These are phyloP conservation scores for Rosa hybrid DNA, from an alignment of 331 rosid species.

Conservation along the genomic window DNA sequence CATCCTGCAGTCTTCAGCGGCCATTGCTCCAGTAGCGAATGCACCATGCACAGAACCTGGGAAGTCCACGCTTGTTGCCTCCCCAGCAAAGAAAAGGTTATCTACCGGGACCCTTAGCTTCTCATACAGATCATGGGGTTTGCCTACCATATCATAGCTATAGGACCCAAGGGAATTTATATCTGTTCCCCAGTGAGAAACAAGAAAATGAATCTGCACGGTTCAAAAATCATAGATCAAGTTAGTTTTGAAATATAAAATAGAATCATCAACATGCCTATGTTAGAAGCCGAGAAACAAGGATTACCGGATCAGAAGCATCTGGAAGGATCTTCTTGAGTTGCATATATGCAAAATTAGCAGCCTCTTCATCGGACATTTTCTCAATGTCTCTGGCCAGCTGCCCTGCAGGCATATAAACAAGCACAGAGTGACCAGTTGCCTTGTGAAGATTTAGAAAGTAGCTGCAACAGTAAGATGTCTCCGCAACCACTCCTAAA, in stretches of 20 bases:
- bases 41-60: conserved; percentile 99
- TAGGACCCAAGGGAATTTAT: conserved; percentile 82
- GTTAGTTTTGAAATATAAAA: background rate
- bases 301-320: conserved; percentile 80
- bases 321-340: conserved; percentile 91
- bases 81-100: conserved; percentile 95
- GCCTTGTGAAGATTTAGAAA: conserved; percentile 99
- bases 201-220: conserved; percentile 82
- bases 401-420: conserved; percentile 99
- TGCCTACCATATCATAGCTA: conserved; percentile 85
- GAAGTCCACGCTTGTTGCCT: conserved; percentile 76
- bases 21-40: conserved; percentile 82
- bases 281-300: background rate
- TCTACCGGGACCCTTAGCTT: conserved; percentile 89
- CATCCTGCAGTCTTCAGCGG: conserved; percentile 98
- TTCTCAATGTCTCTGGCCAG: conserved; percentile 95
- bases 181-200: conserved; percentile 93
- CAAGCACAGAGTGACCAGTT: conserved; percentile 84
- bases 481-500: conserved; percentile 94
- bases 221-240: conserved; percentile 10
- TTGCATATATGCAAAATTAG: conserved; percentile 74
- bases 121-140: conserved; percentile 90
- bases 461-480: conserved; percentile 93
- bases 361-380: conserved; percentile 98
- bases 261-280: background rate